These are phyloP conservation scores for Sporothrix curviconia DNA, from an alignment of 2,329 filamentous ascomycete genomes.

Conservation along the genomic window DNA sequence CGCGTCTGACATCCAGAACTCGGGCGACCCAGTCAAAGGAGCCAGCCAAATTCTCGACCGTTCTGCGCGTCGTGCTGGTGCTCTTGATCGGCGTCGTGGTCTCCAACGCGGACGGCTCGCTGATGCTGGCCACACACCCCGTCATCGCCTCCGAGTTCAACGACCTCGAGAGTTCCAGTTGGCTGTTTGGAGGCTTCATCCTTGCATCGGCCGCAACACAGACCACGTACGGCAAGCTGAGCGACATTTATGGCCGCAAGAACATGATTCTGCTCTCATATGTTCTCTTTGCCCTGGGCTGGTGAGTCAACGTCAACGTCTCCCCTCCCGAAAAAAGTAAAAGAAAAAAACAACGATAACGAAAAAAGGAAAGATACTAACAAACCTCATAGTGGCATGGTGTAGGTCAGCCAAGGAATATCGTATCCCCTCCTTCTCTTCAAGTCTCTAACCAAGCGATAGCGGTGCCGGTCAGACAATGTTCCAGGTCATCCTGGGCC, in stretches of 20 bases:
- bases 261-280: conserved; percentile 43
- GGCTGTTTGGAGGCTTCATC: conserved; percentile 48
- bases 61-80: conserved; percentile 14
- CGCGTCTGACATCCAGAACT: not conserved
- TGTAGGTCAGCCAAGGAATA: conserved; percentile 23
- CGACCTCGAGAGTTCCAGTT: conserved; percentile 49
- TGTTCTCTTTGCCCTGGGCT: conserved; percentile 41
- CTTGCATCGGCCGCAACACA: conserved; percentile 47
- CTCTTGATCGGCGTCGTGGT: conserved; percentile 51
- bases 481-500: conserved; percentile 42
- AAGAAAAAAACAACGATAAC: not conserved
- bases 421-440: not conserved
- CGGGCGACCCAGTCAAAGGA: not conserved
- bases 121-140: conserved; percentile 61
- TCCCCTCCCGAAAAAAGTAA: not conserved
- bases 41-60: not conserved
- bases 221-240: conserved; percentile 49
- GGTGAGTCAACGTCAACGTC: conserved; percentile 32
- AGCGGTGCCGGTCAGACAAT: conserved; percentile 40
- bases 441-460: not conserved
- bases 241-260: conserved; percentile 52
- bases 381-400: conserved; percentile 22
- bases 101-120: conserved; percentile 55
- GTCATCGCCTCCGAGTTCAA: conserved; percentile 56
- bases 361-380: not conserved